A percentile compares a stretch with the other conserved stretches of the same genome.
phyloP scores from a whole-genome alignment of 2,329 filamentous ascomycete genomes.

The Amauroascus verrucosus region DNA sequence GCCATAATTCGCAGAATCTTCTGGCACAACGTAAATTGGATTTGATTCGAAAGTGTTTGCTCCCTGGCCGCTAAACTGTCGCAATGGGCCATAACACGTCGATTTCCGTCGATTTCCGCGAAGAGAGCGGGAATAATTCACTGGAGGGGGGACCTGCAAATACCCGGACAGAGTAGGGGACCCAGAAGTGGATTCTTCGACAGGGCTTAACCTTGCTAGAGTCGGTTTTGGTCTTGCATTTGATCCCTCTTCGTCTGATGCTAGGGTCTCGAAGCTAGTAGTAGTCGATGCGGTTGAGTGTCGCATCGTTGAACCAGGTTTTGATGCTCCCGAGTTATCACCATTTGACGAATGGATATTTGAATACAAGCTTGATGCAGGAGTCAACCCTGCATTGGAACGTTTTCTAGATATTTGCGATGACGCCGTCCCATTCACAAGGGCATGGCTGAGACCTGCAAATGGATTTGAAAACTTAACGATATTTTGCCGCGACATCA shows the following conservation, averaged over 20 bases:
- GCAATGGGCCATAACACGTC: not conserved
- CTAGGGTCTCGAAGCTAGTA: slow-evolving; percentile 8
- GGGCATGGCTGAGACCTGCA: not conserved
- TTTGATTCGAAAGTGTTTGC: not conserved
- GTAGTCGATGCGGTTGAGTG: slow-evolving; percentile 6
- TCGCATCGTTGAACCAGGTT: not conserved
- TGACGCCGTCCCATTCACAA: not conserved
- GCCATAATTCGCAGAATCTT: not conserved
- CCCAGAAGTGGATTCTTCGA: slow-evolving; percentile 2
- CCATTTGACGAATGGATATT: not conserved
- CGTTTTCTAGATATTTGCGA: not conserved
- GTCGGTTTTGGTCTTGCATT: not conserved
- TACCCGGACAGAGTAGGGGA: not conserved
- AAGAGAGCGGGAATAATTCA: slow-evolving; percentile 2
- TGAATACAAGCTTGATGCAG: slow-evolving; percentile 5
- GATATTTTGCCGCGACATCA: not conserved
- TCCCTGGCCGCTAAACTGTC: not conserved
- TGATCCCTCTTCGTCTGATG: slow-evolving; percentile 4
- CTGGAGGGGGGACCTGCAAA: not conserved
- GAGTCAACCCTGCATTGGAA: not conserved
- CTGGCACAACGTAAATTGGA: not conserved
- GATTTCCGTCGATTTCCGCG: not conserved
- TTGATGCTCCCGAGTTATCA: not conserved
- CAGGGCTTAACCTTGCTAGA: not conserved
- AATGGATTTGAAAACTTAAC: slow-evolving; percentile 2